A percentile compares a stretch with the other conserved stretches of the same genome.
Evolutionary conservation across 2,329 filamentous ascomycete species (phyloP).

Genomic region (Canariomyces notabilis): DNA sequence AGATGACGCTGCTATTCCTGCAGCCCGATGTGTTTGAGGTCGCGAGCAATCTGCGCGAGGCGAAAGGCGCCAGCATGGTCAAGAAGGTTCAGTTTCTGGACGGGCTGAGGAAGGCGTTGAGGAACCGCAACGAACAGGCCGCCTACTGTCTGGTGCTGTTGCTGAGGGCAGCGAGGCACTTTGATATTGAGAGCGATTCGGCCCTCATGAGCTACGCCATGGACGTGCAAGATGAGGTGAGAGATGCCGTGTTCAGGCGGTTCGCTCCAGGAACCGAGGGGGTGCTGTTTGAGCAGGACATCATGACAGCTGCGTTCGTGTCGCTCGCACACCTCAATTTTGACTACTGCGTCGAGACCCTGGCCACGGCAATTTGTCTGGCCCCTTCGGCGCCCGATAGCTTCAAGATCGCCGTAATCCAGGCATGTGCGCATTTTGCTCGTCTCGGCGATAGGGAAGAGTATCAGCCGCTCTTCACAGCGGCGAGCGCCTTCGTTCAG

Average conservation of each 20-base stretch:
- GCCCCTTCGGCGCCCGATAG: conserved; percentile 50
- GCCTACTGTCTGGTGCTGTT: conserved; percentile 61
- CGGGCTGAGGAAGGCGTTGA: conserved; percentile 55
- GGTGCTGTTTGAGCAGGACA: conserved; percentile 54
- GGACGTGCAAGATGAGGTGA: conserved; percentile 65
- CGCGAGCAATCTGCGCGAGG: conserved; percentile 61
- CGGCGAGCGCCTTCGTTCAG: conserved; percentile 52
- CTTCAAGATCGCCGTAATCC: conserved; percentile 59
- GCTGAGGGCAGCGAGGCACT: conserved; percentile 59
- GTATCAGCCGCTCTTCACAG: conserved; percentile 52
- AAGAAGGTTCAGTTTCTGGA: conserved; percentile 65
- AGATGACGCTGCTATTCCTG: conserved; percentile 57
- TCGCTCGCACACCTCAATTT: conserved; percentile 58
- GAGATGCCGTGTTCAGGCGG: conserved; percentile 59
- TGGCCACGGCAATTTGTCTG: conserved; percentile 54
- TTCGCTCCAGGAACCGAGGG: conserved; percentile 42
- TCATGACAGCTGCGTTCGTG: conserved; percentile 63
- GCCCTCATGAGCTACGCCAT: conserved; percentile 62
- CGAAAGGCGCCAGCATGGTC: conserved; percentile 55
- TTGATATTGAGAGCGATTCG: conserved; percentile 57
- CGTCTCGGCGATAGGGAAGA: conserved; percentile 43
- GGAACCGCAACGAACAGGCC: conserved; percentile 61
- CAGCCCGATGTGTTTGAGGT: conserved; percentile 66
- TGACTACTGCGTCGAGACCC: conserved; percentile 51
- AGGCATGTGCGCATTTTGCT: conserved; percentile 59